Base-by-base conservation (phyloP, 257 asterid species). In the Solanum verrucosum region DNA sequence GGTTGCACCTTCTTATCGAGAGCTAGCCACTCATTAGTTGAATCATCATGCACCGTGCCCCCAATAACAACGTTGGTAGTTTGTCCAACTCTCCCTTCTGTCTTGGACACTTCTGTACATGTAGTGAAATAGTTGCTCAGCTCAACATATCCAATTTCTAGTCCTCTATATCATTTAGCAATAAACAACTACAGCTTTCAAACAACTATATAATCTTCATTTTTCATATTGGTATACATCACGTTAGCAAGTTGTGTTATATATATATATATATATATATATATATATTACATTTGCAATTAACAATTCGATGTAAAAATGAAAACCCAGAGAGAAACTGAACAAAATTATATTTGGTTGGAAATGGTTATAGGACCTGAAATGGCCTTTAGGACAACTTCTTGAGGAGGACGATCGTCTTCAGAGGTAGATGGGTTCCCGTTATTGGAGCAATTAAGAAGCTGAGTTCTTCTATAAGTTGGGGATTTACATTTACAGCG, bases 331-430 rank as follows among this genome's bases (percentile, higher is more conserved):
- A 34, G 81, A 34, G 27, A 67, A n/a, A 42, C 23, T 42, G 70
- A 87, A 42, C 18, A 59, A 3, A 29, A 52, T 34, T 20, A 31
- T 40, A 31, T 40, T n/a, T 77, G 6, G 84, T 74, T 37, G 31
- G 49, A 37, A 59, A 37, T 27, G 10, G 88, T 79, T 44, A 83
- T 1, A 4, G 15, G 25, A 94, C 99, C 98, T 92, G 98, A 95
- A 90, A 96, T 96, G 71, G 98, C 99, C 93, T 95, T 96, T 87
- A 96, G 90, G 88, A 96, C 97, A 88, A 96, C 99, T 93, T 95
- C 98, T 84, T 96, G 99, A 84, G 99, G 98, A 14, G 98, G 99
- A 18, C 90, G 86, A 89, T 93, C 98, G 79, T 93, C 95, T 77
- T 71, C 33, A 14, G 94, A 91, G 16, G 94, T 42, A 87, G 93